Evolutionary conservation across 805 yeast genomes (phyloP).

Genomic region (Schwanniomyces polymorphus): DNA sequence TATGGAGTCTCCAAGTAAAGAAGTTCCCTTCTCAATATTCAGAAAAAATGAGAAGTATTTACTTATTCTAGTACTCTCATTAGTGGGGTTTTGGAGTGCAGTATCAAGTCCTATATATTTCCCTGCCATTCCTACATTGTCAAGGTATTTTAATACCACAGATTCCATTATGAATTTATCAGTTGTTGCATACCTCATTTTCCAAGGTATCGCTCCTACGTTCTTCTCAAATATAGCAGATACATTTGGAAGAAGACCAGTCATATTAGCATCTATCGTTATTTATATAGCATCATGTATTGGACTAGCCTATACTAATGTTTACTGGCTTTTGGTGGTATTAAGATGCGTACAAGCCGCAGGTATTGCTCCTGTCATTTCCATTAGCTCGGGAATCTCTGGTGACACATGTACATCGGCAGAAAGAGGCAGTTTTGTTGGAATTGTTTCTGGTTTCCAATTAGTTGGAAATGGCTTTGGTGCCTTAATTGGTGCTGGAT

Average conservation of each 20-base stretch:
- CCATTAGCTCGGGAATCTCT: conserved; percentile 67
- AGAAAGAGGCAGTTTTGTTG: conserved; percentile 71
- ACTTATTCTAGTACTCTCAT: conserved; percentile 40
- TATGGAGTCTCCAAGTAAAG: neutral
- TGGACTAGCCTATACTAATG: conserved; percentile 60
- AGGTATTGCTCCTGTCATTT: conserved; percentile 73
- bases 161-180: conserved; percentile 65
- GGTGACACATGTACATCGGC: conserved; percentile 70
- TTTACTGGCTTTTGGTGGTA: conserved; percentile 61
- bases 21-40: conserved; percentile 45
- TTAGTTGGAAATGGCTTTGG: conserved; percentile 78
- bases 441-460: conserved; percentile 62
- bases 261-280: conserved; percentile 52
- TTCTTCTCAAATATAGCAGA: conserved; percentile 71
- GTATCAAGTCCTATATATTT: conserved; percentile 77
- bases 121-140: conserved; percentile 68
- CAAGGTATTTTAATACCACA: conserved; percentile 51
- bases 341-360: conserved; percentile 76
- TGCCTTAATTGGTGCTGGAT: conserved; percentile 61
- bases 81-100: conserved; percentile 65
- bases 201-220: conserved; percentile 78
- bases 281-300: conserved; percentile 62
- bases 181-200: conserved; percentile 71
- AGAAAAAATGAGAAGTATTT: conserved; percentile 38
- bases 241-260: conserved; percentile 68